A percentile compares a stretch with the other conserved stretches of the same genome.
Conservation (phyloP, 305 asterid species). For the Rubia balearica region DNA sequence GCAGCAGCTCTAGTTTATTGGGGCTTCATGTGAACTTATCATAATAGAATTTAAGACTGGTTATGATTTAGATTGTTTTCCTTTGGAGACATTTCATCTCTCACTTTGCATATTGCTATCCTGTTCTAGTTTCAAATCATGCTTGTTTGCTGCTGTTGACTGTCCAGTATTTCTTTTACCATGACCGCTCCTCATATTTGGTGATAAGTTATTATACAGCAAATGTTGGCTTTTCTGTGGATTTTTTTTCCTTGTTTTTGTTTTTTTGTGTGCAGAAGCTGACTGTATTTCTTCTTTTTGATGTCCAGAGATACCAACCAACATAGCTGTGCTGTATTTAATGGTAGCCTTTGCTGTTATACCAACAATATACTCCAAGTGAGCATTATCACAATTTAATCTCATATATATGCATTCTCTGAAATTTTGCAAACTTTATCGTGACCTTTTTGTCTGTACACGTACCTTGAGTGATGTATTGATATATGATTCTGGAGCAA, state of each 20-base stretch:
- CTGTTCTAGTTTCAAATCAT: not conserved
- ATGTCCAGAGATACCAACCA: constrained; percentile 49
- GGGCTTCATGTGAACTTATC: not conserved
- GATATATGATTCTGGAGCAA: not conserved
- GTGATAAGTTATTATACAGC: not conserved
- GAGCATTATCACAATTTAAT: constrained; percentile 30
- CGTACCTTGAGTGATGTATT: not conserved
- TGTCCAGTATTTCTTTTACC: not conserved
- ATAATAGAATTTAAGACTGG: constrained; percentile 7
- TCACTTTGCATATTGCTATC: not conserved
- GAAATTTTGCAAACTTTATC: not conserved
- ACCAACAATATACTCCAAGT: constrained; percentile 78
- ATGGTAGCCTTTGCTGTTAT: constrained; percentile 71
- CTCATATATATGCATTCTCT: not conserved
- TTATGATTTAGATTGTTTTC: not conserved
- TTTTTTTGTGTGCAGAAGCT: constrained; percentile 1
- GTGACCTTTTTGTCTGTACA: not conserved
- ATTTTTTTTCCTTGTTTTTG: not conserved
- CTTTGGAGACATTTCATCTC: not conserved
- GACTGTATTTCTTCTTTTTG: constrained; percentile 6
- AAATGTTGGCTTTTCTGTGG: not conserved
- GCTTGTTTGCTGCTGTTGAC: not conserved
- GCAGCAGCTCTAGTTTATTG: not conserved
- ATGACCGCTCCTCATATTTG: not conserved
- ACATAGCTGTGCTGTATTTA: constrained; percentile 36